A percentile compares a stretch with the other conserved stretches of the same genome.
phyloP scores from a whole-genome alignment of 1,284 basidiomycete genomes.

The Trametes pubescens region DNA sequence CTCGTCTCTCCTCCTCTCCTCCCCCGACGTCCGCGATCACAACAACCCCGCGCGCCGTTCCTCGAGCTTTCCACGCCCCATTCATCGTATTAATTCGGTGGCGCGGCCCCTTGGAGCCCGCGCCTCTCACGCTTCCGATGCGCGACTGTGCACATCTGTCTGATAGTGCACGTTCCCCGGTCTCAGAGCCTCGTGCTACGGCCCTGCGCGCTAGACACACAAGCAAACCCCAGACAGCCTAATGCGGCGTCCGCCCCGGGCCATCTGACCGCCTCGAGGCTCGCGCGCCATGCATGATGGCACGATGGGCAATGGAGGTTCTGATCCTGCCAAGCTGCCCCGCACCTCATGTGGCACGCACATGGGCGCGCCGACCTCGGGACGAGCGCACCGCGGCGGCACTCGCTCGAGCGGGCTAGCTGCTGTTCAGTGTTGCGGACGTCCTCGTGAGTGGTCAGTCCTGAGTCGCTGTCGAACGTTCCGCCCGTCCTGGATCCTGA shows the following conservation, averaged over 20 bases:
- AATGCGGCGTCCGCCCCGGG: neutral
- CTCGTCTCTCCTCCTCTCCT: neutral
- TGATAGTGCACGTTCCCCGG: constrained; percentile 3
- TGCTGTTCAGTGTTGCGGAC: neutral
- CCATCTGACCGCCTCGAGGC: constrained; percentile 18
- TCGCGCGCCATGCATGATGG: constrained; percentile 6
- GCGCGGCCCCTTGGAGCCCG: neutral
- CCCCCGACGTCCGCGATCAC: neutral
- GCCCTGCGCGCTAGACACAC: neutral
- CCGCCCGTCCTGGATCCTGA: neutral
- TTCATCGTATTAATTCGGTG: neutral
- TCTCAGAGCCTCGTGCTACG: neutral
- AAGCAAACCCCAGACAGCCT: neutral
- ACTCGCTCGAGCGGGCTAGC: constrained; percentile 1
- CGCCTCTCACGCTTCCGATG: no score
- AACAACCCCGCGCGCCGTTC: no score
- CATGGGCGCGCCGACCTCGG: neutral
- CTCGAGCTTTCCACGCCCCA: neutral
- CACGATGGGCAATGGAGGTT: neutral
- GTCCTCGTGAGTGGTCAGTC: neutral
- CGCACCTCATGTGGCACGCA: neutral
- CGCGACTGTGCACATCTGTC: neutral
- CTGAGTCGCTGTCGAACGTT: neutral
- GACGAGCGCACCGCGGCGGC: neutral
- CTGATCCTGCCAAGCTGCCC: neutral